Conservation (phyloP, 345 rosid genomes). For the Diplotaxis tenuifolia region DNA sequence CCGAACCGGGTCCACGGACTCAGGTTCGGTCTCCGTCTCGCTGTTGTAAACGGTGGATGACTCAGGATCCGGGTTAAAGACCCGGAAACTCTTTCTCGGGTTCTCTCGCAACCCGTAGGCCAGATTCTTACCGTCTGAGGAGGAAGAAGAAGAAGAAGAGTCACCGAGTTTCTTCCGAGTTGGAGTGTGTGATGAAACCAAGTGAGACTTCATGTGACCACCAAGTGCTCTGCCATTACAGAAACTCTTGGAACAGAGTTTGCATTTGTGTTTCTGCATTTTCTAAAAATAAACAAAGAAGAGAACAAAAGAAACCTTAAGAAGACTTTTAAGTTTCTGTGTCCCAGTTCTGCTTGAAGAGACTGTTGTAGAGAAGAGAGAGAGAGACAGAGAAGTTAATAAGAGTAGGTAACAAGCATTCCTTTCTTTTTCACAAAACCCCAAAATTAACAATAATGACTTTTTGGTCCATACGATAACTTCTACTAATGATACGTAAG, state of each 20-base stretch:
- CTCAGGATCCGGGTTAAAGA: conserved; percentile 66
- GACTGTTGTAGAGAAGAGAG: conserved; percentile 16
- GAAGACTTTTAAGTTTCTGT: conserved; percentile 27
- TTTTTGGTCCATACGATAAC: conserved; percentile 41
- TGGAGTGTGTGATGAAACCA: conserved; percentile 45
- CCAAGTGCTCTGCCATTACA: conserved; percentile 87
- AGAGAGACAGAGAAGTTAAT: conserved; percentile 52
- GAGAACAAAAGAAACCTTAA: conserved; percentile 22
- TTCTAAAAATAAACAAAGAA: conserved; percentile 14
- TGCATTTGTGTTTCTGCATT: conserved; percentile 84
- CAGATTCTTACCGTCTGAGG: conserved; percentile 44
- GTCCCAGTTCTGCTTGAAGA: conserved; percentile 23
- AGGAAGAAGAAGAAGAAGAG: conserved; percentile 55
- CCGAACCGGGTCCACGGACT: conserved; percentile 61
- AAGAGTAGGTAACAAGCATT: conserved; percentile 99
- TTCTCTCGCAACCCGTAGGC: conserved; percentile 64
- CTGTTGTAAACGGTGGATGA: conserved; percentile 52
- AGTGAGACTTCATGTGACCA: conserved; percentile 95
- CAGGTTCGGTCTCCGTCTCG: conserved; percentile 68
- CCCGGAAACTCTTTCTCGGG: conserved; percentile 61
- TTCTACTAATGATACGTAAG: conserved; percentile 31
- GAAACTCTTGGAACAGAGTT: conserved; percentile 73
- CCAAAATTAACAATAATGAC: conserved; percentile 51
- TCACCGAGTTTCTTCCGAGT: conserved; percentile 31
- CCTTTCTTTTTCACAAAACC: conserved; percentile 66